Evolutionary conservation across 805 yeast genomes (phyloP).

Genomic region (Lachancea fermentati): DNA sequence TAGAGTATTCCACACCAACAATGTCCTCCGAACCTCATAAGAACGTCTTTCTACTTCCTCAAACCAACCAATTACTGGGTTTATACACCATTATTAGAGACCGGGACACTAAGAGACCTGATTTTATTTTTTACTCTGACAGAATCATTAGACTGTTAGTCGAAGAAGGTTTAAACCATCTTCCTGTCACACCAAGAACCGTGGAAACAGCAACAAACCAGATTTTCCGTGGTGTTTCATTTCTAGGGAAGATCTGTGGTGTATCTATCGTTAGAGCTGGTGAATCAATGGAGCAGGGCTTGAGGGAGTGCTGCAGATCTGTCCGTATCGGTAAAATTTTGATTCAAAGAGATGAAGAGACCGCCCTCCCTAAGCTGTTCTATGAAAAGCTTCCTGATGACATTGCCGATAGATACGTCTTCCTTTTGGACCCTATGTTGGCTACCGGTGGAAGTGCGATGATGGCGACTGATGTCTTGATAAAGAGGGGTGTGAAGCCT

Average conservation of each 20-base stretch:
- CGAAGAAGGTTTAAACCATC: conserved; percentile 90
- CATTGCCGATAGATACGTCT: conserved; percentile 80
- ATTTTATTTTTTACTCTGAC: conserved; percentile 92
- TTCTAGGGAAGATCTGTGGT: conserved; percentile 93
- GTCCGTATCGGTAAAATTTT: conserved; percentile 95
- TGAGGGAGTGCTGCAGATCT: conserved; percentile 94
- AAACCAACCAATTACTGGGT: conserved; percentile 84
- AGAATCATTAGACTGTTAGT: conserved; percentile 89
- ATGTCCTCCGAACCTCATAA: conserved; percentile 33
- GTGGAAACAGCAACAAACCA: conserved; percentile 77
- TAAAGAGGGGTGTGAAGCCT: conserved; percentile 78
- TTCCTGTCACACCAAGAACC: conserved; percentile 70
- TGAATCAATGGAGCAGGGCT: conserved; percentile 97
- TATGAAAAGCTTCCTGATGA: conserved; percentile 94
- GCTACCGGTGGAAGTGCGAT: conserved; percentile 99
- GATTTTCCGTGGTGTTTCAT: conserved; percentile 67
- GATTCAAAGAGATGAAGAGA: conserved; percentile 97
- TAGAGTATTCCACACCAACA: neutral
- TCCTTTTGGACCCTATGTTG: conserved; percentile 91
- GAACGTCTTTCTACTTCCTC: conserved; percentile 67
- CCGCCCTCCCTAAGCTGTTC: conserved; percentile 85
- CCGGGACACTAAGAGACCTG: conserved; percentile 73
- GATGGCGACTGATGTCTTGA: conserved; percentile 91
- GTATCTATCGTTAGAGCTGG: conserved; percentile 98
- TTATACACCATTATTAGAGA: conserved; percentile 88